Evolutionary conservation across 345 rosid species (phyloP).

Genomic region (Eutrema heterophyllum): DNA sequence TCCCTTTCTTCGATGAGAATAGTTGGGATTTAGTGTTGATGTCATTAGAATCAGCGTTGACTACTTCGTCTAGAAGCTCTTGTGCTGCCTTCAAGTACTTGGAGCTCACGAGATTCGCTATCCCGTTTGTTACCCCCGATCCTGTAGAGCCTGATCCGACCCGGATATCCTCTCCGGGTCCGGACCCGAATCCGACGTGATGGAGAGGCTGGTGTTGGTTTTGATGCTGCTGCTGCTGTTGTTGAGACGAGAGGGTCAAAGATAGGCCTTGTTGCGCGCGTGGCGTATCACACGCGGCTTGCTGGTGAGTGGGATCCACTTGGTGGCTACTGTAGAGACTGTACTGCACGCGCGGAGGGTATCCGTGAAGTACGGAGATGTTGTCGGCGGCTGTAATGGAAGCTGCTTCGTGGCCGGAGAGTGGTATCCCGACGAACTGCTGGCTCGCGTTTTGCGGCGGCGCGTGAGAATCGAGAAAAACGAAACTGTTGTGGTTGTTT

Average conservation of each 20-base stretch:
- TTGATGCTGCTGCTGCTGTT: conserved; percentile 59
- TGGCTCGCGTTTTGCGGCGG: conserved; percentile 43
- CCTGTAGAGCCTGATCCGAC: conserved; percentile 60
- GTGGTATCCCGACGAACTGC: conserved; percentile 85
- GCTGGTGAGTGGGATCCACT: conserved; percentile 36
- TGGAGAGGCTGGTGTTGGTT: conserved; percentile 24
- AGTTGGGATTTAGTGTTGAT: conserved; percentile 26
- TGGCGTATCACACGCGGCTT: conserved; percentile 59
- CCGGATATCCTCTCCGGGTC: conserved; percentile 49
- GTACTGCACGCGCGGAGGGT: conserved; percentile 69
- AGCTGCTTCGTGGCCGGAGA: conserved; percentile 39
- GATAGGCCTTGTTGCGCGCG: conserved; percentile 85
- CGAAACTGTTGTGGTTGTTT: conserved; percentile 47
- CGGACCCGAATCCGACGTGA: conserved; percentile 47
- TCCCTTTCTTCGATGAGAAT: conserved; percentile 40
- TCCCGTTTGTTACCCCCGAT: conserved; percentile 72
- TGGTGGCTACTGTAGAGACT: conserved; percentile 62
- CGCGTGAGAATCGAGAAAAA: conserved; percentile 47
- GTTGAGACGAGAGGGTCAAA: conserved; percentile 80
- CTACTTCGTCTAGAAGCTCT: conserved; percentile 92
- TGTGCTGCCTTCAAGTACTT: conserved; percentile 93
- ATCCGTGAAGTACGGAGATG: conserved; percentile 67
- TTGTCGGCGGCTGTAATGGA: conserved; percentile 46
- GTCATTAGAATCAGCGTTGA: conserved; percentile 54
- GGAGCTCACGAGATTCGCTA: conserved; percentile 75